Base-by-base conservation (phyloP, 2,329 filamentous ascomycete species). In the Curvularia spicifera region DNA sequence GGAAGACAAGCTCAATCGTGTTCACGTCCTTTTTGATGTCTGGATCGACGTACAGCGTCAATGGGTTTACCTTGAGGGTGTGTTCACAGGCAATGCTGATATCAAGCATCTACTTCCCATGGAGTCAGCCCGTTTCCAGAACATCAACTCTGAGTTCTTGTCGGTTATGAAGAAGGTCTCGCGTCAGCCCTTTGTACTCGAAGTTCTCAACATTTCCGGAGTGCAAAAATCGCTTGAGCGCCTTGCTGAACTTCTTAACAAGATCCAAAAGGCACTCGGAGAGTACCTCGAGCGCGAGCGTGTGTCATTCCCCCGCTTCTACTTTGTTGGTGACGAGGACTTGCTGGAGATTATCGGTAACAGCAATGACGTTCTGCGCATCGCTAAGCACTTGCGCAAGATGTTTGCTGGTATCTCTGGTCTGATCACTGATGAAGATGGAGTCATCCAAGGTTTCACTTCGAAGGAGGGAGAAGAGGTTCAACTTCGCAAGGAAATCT, bases 1-100 rank as follows among this genome's bases (percentile, higher is more conserved):
- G 95, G 96, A 99, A 78, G 96, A 99, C 79, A 97, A 96, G 76
- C 85, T 99, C 26, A 99, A 98, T 76, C 88, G 95, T 45, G 93
- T 99, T 2, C 95, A 99, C 74, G 92, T 99, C 15, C 85, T 99
- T 9, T 99, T 99, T 72, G 95, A 99, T 76, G 93, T 99, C 15
- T 99, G 96, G 96, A 99, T 99, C 69, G 96, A 99, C 78, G 96
- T 99, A n/a, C 95, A 99, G 78, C 90, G 96, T 61, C 95, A 99
- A 80, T 99, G 95, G 95, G 95, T 99, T 7, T 99, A 99, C 76
- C 86, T 99, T 5, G 96, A 99, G 79, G 95, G 95, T 66, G 95
- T 99, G 33, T 99, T 99, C 75, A 97, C 94, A 1, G 95, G 95
- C 58, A 99, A 99, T 73, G 94, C 92, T 39, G 95, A 99, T 73